Percentiles rank a stretch among this genome's conserved stretches.
These are phyloP conservation scores for Leccinum fibrillosum DNA, from an alignment of 768 basidiomycete species.

Conservation along the genomic window DNA sequence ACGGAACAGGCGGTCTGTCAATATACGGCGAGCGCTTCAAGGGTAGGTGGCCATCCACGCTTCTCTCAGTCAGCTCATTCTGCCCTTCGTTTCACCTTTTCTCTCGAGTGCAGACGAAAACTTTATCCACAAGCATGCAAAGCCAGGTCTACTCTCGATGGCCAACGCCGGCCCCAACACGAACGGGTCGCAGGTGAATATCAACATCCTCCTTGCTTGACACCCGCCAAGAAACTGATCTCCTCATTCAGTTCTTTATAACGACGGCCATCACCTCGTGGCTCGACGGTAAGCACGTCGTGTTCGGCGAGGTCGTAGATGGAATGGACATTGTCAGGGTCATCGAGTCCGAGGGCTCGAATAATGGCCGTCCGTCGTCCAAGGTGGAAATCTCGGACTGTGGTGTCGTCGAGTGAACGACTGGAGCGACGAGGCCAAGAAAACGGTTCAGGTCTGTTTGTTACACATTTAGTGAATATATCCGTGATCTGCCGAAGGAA, in stretches of 20 bases:
- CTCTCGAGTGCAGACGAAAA: constrained; percentile 53
- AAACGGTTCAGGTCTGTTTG: background rate
- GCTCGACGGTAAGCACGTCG: constrained; percentile 44
- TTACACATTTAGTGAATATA: background rate
- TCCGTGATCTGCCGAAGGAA: constrained; percentile 1
- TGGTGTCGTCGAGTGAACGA: constrained; percentile 43
- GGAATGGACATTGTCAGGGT: constrained; percentile 41
- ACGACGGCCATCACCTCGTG: constrained; percentile 71
- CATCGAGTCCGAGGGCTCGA: constrained; percentile 36
- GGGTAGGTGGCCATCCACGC: constrained; percentile 40
- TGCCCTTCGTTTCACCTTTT: background rate
- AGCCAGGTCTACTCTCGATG: constrained; percentile 73
- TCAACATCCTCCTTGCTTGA: background rate
- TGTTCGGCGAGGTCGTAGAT: constrained; percentile 46
- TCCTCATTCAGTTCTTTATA: constrained; percentile 59
- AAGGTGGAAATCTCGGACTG: constrained; percentile 52
- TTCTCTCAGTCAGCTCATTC: background rate
- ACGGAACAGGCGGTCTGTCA: constrained; percentile 81
- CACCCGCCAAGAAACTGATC: background rate
- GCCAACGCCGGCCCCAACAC: constrained; percentile 85
- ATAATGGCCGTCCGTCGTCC: constrained; percentile 25
- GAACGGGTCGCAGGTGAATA: constrained; percentile 69
- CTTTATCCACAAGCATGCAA: constrained; percentile 60
- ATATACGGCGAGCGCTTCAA: constrained; percentile 82
- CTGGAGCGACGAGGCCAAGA: background rate